Conservation (phyloP, 2,329 filamentous ascomycete species). For the Harringtonia lauricola region DNA sequence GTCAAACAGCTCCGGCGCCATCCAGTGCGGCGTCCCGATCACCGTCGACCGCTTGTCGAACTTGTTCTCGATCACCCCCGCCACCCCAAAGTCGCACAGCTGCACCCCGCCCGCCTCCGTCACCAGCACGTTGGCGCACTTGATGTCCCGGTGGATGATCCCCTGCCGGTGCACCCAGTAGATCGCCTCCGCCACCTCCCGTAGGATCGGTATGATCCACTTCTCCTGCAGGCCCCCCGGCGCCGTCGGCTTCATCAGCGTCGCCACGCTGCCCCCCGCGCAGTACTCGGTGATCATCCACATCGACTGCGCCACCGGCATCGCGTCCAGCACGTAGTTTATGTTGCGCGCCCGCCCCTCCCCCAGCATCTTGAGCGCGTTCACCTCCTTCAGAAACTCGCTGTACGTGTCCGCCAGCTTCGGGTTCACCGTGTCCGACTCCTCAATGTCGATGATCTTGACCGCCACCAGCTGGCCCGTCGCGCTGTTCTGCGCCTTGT, state of each 20-base stretch:
- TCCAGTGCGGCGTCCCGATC: constrained; percentile 76
- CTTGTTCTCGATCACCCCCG: constrained; percentile 64
- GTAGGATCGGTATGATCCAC: constrained; percentile 36
- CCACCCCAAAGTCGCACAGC: constrained; percentile 77
- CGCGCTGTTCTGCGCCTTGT: constrained; percentile 37
- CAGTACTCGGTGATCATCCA: constrained; percentile 88
- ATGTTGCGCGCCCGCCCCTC: constrained; percentile 68
- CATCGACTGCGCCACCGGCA: constrained; percentile 67
- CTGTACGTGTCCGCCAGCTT: constrained; percentile 44
- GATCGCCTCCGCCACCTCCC: constrained; percentile 55
- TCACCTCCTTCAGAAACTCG: constrained; percentile 59
- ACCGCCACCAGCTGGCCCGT: constrained; percentile 47
- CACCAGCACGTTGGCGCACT: constrained; percentile 70
- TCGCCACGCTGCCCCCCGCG: constrained; percentile 72
- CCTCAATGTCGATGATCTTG: constrained; percentile 78
- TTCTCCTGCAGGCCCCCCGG: constrained; percentile 53
- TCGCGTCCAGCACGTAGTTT: constrained; percentile 69
- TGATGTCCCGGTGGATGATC: constrained; percentile 62
- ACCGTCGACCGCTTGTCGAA: constrained; percentile 70
- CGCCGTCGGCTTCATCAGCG: constrained; percentile 52
- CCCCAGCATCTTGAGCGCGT: constrained; percentile 59
- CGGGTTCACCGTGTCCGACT: constrained; percentile 58
- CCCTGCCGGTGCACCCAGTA: constrained; percentile 58
- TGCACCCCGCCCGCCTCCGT: constrained; percentile 69
- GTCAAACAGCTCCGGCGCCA: constrained; percentile 70